Base-by-base conservation (phyloP, 805 yeast species). In the Candida golubevii region DNA sequence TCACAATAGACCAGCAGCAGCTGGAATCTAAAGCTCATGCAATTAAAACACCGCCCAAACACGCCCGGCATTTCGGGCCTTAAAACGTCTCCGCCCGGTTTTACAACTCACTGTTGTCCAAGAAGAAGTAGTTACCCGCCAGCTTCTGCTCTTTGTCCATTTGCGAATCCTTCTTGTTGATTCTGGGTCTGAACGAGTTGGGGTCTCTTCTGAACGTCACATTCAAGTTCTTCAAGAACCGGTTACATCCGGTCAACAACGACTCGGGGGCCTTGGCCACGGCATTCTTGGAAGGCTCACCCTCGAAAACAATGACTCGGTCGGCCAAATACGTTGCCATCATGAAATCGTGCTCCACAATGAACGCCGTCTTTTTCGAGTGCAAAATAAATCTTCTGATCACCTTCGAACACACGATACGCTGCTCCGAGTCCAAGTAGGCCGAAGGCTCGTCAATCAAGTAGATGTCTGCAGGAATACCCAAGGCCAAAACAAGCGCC, bases 121-220 rank as follows among this genome's bases (percentile, higher is more conserved):
- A 78, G 81, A 93, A 93, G 83, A 93, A 93, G 75, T 85, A 93
- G 77, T 91, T 90, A 49, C 99, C 99, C 40, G 80, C 62, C 36
- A 79, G 63, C 74, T 93, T 93, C 72, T 93, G 99, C 74, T 93
- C 98, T 72, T 85, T 93, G 71, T 93, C 99, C 96, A 93, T 88
- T 77, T 93, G 99, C 43, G 98, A 90, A 62, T 87, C 98, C 63
- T 88, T 74, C 72, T 93, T 93, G 77, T 93, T 93, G 67, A 93
- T 93, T 80, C 99, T 87, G 61, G 99, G 99, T 74, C 99, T 85
- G 79, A 80, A 93, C 45, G 97, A 87, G 65, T 83, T 88, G 60
- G 99, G 98, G 73, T 93, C 99, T 77, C 99, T 88, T 82, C 99
- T 88, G 76, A 93, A 93, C 2, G 99, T 93, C 50, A 93, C 99